These are phyloP conservation scores for Psilocybe mexicana DNA, from an alignment of 1,284 basidiomycete species.

Conservation along the genomic window DNA sequence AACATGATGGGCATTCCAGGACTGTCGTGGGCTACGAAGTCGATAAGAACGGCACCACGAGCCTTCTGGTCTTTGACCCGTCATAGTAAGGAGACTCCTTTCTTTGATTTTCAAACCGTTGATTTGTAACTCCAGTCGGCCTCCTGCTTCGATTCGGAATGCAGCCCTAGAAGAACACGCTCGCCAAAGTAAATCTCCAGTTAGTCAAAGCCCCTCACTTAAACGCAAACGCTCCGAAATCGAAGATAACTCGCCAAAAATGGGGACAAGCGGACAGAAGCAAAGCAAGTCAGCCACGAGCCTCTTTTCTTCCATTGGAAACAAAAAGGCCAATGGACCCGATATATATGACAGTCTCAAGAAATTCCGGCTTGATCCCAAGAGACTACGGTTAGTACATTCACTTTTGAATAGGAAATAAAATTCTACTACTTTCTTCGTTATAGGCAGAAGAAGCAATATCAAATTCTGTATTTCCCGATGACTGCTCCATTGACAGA, in stretches of 20 bases:
- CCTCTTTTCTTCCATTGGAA: conserved; percentile 7
- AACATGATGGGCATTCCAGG: conserved; percentile 83
- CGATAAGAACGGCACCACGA: conserved; percentile 53
- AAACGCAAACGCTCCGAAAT: conserved; percentile 7
- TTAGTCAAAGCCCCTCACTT: neutral
- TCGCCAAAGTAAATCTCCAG: no score
- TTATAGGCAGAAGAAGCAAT: conserved; percentile 51
- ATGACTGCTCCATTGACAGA: conserved; percentile 57
- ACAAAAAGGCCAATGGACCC: conserved; percentile 8
- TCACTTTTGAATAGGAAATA: neutral
- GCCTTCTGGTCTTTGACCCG: conserved; percentile 78
- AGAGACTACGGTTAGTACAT: conserved; percentile 47
- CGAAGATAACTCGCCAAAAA: neutral
- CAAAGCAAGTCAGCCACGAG: neutral
- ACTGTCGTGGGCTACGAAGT: conserved; percentile 83
- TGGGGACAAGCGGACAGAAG: neutral
- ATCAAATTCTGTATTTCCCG: conserved; percentile 74
- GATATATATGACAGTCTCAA: conserved; percentile 18
- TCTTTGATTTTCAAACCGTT: conserved; percentile 5
- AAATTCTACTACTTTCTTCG: neutral
- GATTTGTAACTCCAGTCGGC: conserved; percentile 8
- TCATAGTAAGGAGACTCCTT: conserved; percentile 49
- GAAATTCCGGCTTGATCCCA: conserved; percentile 43
- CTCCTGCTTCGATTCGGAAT: conserved; percentile 14
- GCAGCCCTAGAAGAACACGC: conserved; percentile 12